Conservation (phyloP, 495 filamentous ascomycete species). For the Pseudomonodictys pantanalensis region DNA sequence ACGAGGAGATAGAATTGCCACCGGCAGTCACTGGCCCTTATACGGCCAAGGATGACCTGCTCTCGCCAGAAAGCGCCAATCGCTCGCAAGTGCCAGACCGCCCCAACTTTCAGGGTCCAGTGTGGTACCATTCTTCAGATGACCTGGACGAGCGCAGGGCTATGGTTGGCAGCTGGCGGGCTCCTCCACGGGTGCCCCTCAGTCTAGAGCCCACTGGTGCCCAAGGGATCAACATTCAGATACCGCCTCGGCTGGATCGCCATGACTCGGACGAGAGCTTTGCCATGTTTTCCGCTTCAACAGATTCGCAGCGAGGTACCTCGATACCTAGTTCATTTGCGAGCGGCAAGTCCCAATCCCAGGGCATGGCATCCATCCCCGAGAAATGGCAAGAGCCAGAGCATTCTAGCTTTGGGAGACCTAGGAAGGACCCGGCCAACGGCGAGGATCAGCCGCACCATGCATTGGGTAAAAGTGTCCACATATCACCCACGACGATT, state of each 20-base stretch:
- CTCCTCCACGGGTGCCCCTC: constrained; percentile 33
- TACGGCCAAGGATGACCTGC: neutral
- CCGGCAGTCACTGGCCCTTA: constrained; percentile 33
- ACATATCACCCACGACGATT: constrained; percentile 23
- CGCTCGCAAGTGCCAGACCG: constrained; percentile 4
- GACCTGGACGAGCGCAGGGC: constrained; percentile 34
- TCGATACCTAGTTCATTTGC: constrained; percentile 48
- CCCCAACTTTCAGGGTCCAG: constrained; percentile 25
- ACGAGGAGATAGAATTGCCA: constrained; percentile 33
- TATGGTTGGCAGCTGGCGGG: constrained; percentile 35
- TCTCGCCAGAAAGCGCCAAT: neutral
- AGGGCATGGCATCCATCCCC: constrained; percentile 35
- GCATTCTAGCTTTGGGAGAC: constrained; percentile 24
- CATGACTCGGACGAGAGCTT: constrained; percentile 80
- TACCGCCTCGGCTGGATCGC: constrained; percentile 49
- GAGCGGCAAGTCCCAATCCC: constrained; percentile 42
- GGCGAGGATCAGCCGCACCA: constrained; percentile 3
- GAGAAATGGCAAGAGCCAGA: constrained; percentile 26
- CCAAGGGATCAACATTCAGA: constrained; percentile 39
- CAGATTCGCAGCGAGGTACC: constrained; percentile 43
- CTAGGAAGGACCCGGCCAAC: neutral
- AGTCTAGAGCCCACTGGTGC: constrained; percentile 34
- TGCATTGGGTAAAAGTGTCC: constrained; percentile 16
- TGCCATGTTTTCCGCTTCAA: constrained; percentile 77
- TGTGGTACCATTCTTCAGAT: constrained; percentile 29